Conservation (phyloP, 2,329 filamentous ascomycete species). For the Huntiella omanensis region DNA sequence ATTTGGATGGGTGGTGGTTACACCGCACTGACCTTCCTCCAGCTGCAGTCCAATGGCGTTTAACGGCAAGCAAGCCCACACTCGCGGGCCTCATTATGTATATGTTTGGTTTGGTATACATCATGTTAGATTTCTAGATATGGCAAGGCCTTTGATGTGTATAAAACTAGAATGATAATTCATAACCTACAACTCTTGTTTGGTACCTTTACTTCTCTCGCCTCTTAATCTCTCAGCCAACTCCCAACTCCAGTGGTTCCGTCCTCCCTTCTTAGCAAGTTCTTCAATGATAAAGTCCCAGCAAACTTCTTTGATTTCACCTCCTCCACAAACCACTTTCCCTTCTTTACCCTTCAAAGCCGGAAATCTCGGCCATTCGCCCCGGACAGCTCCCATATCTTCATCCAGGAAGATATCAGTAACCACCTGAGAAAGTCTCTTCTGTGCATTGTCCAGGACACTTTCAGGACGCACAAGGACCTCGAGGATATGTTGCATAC, state of each 20-base stretch:
- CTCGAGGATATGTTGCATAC: slow-evolving; percentile 34
- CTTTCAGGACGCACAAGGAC: slow-evolving; percentile 22
- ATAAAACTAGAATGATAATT: neutral
- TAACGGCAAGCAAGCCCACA: too few species aligned
- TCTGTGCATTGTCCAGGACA: slow-evolving; percentile 31
- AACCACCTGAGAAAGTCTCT: slow-evolving; percentile 37
- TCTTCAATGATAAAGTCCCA: slow-evolving; percentile 35
- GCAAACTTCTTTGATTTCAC: slow-evolving; percentile 28
- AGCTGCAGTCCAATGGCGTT: too few species aligned
- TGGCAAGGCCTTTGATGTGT: too few species aligned
- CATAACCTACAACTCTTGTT: slow-evolving; percentile 4
- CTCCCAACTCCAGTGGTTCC: slow-evolving; percentile 27
- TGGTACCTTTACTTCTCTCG: slow-evolving; percentile 14
- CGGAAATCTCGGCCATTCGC: slow-evolving; percentile 32
- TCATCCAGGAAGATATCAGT: slow-evolving; percentile 49
- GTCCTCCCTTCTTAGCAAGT: slow-evolving; percentile 20
- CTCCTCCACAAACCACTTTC: slow-evolving; percentile 18
- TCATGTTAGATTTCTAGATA: too few species aligned
- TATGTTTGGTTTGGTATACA: too few species aligned
- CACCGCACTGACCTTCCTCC: too few species aligned
- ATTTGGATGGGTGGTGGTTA: too few species aligned
- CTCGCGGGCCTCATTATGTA: too few species aligned
- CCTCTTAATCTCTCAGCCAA: slow-evolving; percentile 20
- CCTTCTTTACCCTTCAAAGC: slow-evolving; percentile 17
- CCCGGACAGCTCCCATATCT: slow-evolving; percentile 38